Evolutionary conservation across 805 yeast genomes (phyloP), one percentile per base, ranked within the genome.

Genomic region (Monosporozyma unispora): DNA sequence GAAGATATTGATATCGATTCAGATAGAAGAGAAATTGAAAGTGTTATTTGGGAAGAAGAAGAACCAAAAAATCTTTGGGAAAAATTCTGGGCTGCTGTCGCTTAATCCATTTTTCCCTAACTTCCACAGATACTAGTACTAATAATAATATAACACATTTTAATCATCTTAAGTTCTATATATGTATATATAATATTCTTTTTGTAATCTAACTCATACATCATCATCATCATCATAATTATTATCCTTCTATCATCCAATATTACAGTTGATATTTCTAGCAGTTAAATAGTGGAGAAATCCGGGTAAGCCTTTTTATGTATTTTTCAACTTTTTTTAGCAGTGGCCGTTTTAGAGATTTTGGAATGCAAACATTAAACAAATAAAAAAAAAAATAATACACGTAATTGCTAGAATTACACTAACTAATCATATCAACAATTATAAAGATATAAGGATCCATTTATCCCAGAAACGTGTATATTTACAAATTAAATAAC

Each of bases 1-100:
- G 82, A 78, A 40, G 81, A 81, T 37, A 71, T 83, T 54, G 93
- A 85, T 62, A 76, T 78, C 48, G 82, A 79, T 51, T 66, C 80
- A 10, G 86, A 83, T 50, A 79, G 80, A 53, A 74, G 83, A 63
- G 82, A 77, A 57, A 67, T 76, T 39, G 86, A 81, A 39, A 78
- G 74, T 27, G 69, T 70, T 42, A 72, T 72, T 19, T 78, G 80
- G 77, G 83, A 77, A 47, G 78, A 74, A 2, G 74, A 71, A 3
- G 72, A 65, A 45, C 80, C 80, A 46, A 75, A 67, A 50, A 76
- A 68, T 41, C 42, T 72, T 10, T 76, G 81, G 80, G 81, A 72
- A 40, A 79, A 77, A 60, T 67, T 78, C 57, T 78, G 82, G 81
- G 67, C 62, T 28, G 57, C 57, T 9, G 58, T 59, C 2, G 67